A percentile compares a stretch with the other conserved stretches of the same genome.
Evolutionary conservation across 257 asterid genomes (phyloP).

Genomic region (Catharanthus roseus): DNA sequence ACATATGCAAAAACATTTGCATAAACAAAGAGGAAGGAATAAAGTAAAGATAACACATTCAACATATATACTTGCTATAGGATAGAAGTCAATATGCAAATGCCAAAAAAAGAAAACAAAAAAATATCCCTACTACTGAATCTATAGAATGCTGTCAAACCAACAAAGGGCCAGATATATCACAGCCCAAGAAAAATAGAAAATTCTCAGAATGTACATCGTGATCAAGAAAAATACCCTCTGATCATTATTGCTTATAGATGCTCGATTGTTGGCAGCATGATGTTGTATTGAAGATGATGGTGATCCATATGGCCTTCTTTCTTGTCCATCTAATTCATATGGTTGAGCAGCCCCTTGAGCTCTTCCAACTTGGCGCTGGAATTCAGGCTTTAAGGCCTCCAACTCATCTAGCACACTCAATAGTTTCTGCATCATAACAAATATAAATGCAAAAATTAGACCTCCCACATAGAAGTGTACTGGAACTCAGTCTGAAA

Average conservation of each 20-base stretch:
- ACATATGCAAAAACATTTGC: neutral
- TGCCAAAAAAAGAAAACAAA: neutral
- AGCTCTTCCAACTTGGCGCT: conserved; percentile 33
- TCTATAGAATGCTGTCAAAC: neutral
- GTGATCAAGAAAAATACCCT: conserved; percentile 36
- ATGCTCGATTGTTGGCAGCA: conserved; percentile 27
- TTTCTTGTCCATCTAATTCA: conserved; percentile 33
- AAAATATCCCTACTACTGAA: neutral
- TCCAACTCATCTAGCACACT: conserved; percentile 75
- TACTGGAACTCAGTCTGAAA: neutral
- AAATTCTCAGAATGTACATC: neutral
- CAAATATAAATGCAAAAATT: neutral
- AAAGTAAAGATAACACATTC: neutral
- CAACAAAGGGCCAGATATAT: neutral
- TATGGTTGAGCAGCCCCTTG: conserved; percentile 30
- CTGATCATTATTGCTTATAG: conserved; percentile 31
- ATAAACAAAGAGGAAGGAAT: neutral
- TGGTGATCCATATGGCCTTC: conserved; percentile 31
- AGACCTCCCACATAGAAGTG: neutral
- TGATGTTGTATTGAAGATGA: conserved; percentile 16
- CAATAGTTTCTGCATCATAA: conserved; percentile 41
- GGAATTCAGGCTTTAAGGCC: conserved; percentile 59
- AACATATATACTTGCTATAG: neutral
- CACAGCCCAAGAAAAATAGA: neutral
- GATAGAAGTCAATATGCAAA: neutral